Evolutionary conservation across 2,329 filamentous ascomycete genomes (phyloP).

Genomic region (Esteya vermicola): DNA sequence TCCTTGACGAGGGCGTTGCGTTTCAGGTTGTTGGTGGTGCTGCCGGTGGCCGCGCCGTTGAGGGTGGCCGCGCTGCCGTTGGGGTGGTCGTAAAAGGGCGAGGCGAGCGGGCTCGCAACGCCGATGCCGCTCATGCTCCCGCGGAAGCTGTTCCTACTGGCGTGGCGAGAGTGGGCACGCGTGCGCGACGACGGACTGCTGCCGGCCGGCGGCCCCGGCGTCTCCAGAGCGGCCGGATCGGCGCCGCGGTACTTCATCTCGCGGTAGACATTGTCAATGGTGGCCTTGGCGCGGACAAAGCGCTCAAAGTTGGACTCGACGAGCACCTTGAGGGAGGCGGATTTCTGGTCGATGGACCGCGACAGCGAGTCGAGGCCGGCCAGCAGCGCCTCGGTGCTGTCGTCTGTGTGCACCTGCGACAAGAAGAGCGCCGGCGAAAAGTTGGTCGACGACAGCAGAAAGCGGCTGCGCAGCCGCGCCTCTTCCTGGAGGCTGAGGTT

Average conservation of each 20-base stretch:
- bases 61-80: background rate
- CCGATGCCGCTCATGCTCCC: constrained; percentile 27
- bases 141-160: constrained; percentile 53
- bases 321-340: constrained; percentile 85
- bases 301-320: constrained; percentile 98
- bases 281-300: constrained; percentile 93
- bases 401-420: constrained; percentile 77
- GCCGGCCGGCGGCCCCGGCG: background rate
- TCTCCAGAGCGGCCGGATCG: constrained; percentile 25
- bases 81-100: too few relatives aligned
- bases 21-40: constrained; percentile 35
- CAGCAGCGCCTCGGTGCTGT: constrained; percentile 68
- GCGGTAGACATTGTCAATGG: constrained; percentile 96
- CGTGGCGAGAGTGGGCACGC: constrained; percentile 46
- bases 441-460: constrained; percentile 86
- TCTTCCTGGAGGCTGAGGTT: constrained; percentile 57
- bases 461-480: constrained; percentile 67
- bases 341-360: constrained; percentile 92
- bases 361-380: constrained; percentile 75
- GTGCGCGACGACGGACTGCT: constrained; percentile 18
- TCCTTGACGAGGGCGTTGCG: constrained; percentile 90
- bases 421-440: constrained; percentile 89
- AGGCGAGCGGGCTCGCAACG: too few relatives aligned
- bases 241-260: constrained; percentile 75
- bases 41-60: background rate